Conservation (phyloP, 331 rosid genomes). For the Malus hybrid region DNA sequence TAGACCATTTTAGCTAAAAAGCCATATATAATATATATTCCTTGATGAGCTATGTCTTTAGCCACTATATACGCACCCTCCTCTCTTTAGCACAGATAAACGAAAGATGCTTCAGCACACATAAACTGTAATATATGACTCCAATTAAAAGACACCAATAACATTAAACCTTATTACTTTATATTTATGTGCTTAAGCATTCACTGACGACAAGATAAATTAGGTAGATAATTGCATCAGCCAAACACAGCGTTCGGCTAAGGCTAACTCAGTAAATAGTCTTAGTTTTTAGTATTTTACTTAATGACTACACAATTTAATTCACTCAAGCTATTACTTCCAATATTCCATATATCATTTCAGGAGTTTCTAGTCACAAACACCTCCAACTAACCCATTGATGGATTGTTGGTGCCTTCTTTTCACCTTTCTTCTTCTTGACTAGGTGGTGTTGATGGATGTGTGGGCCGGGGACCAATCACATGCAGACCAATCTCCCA, state of each 20-base stretch:
- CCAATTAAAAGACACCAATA: background rate
- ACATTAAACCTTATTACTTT: background rate
- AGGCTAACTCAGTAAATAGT: background rate
- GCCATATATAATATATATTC: too few species aligned
- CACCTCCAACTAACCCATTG: constrained; percentile 27
- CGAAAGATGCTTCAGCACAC: background rate
- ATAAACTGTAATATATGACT: background rate
- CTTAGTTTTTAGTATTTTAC: background rate
- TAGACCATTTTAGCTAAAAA: too few species aligned
- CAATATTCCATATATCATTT: background rate
- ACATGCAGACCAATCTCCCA: constrained; percentile 24
- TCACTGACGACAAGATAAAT: background rate
- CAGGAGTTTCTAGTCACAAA: constrained; percentile 8
- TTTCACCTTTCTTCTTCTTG: constrained; percentile 26
- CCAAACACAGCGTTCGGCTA: background rate
- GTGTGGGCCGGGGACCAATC: constrained; percentile 33
- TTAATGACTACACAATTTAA: background rate
- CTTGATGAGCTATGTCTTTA: too few species aligned
- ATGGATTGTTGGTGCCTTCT: constrained; percentile 34
- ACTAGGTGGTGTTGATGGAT: constrained; percentile 25
- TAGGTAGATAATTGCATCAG: background rate
- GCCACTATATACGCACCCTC: background rate
- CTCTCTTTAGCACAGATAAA: background rate
- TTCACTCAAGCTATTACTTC: background rate
- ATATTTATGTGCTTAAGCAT: background rate